Evolutionary conservation across 2,329 filamentous ascomycete species (phyloP).

Genomic region (Epichloe brachyelytri): DNA sequence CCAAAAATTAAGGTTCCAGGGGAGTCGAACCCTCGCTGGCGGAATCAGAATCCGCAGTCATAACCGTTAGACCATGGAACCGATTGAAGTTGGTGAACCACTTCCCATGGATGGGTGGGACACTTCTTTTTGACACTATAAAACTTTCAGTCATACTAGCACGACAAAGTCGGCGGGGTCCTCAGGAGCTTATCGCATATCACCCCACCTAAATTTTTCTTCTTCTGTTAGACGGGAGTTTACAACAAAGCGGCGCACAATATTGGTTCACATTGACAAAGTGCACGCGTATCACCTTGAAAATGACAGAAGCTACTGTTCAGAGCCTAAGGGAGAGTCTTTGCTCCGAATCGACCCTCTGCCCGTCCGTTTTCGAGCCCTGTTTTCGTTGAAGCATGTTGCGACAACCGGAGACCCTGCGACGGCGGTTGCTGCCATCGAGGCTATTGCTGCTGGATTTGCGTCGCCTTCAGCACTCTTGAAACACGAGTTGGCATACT

Average conservation of each 20-base stretch:
- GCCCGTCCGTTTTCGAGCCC: conserved; percentile 80
- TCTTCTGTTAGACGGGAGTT: conserved; percentile 12
- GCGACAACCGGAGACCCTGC: conserved; percentile 57
- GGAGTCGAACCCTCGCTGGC: conserved; percentile 26
- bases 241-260: background rate
- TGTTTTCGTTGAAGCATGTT: conserved; percentile 94
- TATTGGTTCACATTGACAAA: background rate
- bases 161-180: background rate
- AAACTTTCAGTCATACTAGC: fast-evolving
- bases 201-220: conserved; percentile 25
- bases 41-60: conserved; percentile 25
- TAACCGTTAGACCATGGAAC: conserved; percentile 25
- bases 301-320: conserved; percentile 33
- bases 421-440: conserved; percentile 39
- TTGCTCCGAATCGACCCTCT: conserved; percentile 68
- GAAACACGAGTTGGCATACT: conserved; percentile 96
- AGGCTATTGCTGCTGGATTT: conserved; percentile 82
- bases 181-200: conserved; percentile 5
- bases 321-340: conserved; percentile 60
- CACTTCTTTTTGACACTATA: background rate
- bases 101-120: conserved; percentile 12
- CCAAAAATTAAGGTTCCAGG: conserved; percentile 17
- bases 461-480: conserved; percentile 73
- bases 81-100: conserved; percentile 13
- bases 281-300: background rate